Base-by-base conservation (phyloP, 2,329 filamentous ascomycete species). In the Beauveria scarabaeidicola region DNA sequence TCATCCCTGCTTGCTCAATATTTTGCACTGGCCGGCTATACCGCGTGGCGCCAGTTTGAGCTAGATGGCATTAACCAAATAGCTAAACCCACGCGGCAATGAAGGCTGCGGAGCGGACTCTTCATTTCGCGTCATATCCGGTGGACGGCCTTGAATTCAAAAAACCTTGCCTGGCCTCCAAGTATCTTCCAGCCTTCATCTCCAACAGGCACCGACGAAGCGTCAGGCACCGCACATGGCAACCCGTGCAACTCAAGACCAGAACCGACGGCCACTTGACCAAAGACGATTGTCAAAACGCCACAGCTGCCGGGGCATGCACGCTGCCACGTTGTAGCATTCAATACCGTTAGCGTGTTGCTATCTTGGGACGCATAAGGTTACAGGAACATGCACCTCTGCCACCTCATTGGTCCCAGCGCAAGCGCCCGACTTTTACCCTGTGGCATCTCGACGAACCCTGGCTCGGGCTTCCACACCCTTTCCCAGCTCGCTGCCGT, bases 331-430 rank as follows among this genome's bases (percentile, higher is more conserved):
- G 40, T 52, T 52, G 41, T 48, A 53, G 19, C 11, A n/a, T 19
- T 48, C 41, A 52, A 47, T 59, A n/a, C 40, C 50, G 50, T 43
- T 59, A 59, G 57, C 50, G 57, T 59, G 57, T 36, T 59, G 50
- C 57, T 54, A 59, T 59, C 57, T 59, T 59, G 57, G 57, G 57
- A 59, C 57, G 25, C 57, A 27, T 32, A 41, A 47, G 25, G 57
- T 59, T 54, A 59, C 57, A 59, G 50, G 32, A 59, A 38, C 47
- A 41, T 19, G 41, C 43, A 44, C 11, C 15, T 59, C 48, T 48
- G 15, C 21, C 50, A 29, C 38, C 57, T 53, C 48, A 59, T 59
- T 59, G 57, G 57, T 21, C 55, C 40, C 29, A 40, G 41, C 43
- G 19, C 43, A 54, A 59, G 57, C 57, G 57, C 57, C 50, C 15